Base-by-base conservation (phyloP, 2,329 filamentous ascomycete genomes). In the Fonsecaea pugnacius region DNA sequence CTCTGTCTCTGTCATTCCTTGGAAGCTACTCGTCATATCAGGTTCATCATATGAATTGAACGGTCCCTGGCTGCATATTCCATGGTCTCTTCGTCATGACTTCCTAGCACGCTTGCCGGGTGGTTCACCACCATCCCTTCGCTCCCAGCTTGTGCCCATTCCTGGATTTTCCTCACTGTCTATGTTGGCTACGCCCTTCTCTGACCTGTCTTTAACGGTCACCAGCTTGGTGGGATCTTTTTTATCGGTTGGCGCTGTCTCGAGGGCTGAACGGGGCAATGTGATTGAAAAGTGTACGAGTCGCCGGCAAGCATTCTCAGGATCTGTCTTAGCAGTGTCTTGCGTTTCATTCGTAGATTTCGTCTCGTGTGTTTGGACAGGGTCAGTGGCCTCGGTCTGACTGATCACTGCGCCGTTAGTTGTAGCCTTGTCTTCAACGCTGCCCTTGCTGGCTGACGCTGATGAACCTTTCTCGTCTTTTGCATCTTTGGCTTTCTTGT, bases 201-300 rank as follows among this genome's bases (percentile, higher is more conserved):
- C 30, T 18, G 35, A 30, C 24, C 8, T 33, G 12, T 56, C 46
- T 16, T 54, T 35, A 12, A 9, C 51, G 32, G 27, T 51, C 16
- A n/a, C 21, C 16, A 43, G 21, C n/a, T 58, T 24, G 55, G 7
- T 16, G 3, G 38, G 43, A 1, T 18, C 12, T 14, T 18, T 24
- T 18, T 58, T 18, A n/a, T 46, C 40, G 18, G 33, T 58, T 10
- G 40, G 30, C 9, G 14, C 27, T 35, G 27, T 38, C 35, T 40
- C 10, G 1, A 18, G 30, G 5, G 10, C 30, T 12, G 27, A 7
- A 18, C 43, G n/a, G 9, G 60, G 66, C 43, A 66, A 24, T n/a
- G 50, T 66, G 58, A 68, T 66, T 14, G 66, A 65, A 32, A 68
- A 62, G 21, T 59, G 62, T 10, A 68, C 18, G 2, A 68, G 51